Conservation (phyloP, 805 yeast species). For the Ogataea ganodermae region DNA sequence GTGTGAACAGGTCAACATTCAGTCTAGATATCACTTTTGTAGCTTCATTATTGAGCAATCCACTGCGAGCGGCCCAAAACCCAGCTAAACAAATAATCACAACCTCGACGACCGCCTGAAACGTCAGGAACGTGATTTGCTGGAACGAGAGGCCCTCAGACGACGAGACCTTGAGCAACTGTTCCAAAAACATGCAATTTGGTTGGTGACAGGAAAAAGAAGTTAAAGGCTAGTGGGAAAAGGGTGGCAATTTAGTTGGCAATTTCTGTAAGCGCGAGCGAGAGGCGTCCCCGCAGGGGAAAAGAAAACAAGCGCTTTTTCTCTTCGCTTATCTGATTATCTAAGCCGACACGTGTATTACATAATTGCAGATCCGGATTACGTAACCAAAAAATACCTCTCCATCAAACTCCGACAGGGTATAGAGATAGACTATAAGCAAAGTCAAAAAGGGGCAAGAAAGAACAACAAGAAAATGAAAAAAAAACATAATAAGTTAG, state of each 20-base stretch:
- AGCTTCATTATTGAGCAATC: slow-evolving; percentile 67
- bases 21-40: slow-evolving; percentile 75
- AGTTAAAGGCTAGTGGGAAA: neutral
- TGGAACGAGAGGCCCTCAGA: slow-evolving; percentile 24
- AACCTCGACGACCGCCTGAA: slow-evolving; percentile 90
- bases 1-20: slow-evolving; percentile 92
- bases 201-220: neutral
- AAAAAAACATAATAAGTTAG: neutral
- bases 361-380: no score
- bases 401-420: no score
- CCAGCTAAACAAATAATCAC: slow-evolving; percentile 86
- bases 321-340: no score
- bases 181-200: slow-evolving; percentile 7
- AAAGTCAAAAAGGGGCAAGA: neutral
- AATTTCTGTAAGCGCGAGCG: neutral
- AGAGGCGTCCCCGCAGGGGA: neutral
- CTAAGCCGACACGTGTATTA: neutral
- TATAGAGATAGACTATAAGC: no score
- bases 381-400: no score
- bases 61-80: slow-evolving; percentile 75
- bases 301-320: neutral
- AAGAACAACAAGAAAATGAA: neutral
- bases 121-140: slow-evolving; percentile 65
- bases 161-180: slow-evolving; percentile 1
- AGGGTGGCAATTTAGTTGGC: slow-evolving; percentile 1